Conservation (phyloP, 345 rosid genomes). For the Psidium guajava region DNA sequence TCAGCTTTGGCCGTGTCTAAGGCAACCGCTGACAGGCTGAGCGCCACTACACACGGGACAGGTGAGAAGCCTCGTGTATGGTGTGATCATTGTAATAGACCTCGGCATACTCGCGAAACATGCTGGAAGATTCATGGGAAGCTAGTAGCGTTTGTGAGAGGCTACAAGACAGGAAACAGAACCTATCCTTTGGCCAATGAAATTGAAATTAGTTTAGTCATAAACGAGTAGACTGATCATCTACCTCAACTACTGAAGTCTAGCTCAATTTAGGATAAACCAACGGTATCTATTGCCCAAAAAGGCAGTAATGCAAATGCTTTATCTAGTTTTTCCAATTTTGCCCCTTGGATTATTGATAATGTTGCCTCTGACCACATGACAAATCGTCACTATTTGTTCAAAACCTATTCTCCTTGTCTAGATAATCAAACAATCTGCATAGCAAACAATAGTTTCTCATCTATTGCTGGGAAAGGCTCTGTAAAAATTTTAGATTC, state of each 20-base stretch:
- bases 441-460: neutral
- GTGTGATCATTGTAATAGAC: neutral
- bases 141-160: too few relatives aligned
- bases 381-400: neutral
- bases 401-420: neutral
- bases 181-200: neutral
- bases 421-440: neutral
- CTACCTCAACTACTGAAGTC: neutral
- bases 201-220: neutral
- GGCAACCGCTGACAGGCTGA: neutral
- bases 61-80: neutral
- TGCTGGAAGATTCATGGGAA: too few relatives aligned
- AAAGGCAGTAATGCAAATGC: neutral
- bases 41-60: neutral
- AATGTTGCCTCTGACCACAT: neutral
- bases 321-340: neutral
- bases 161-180: neutral
- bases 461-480: neutral
- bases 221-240: neutral
- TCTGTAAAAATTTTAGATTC: neutral
- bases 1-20: neutral
- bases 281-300: neutral
- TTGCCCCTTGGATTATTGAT: neutral
- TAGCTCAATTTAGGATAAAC: neutral
- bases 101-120: neutral